Base-by-base conservation (phyloP, 306 rosid genomes). In the Vigna radiata region DNA sequence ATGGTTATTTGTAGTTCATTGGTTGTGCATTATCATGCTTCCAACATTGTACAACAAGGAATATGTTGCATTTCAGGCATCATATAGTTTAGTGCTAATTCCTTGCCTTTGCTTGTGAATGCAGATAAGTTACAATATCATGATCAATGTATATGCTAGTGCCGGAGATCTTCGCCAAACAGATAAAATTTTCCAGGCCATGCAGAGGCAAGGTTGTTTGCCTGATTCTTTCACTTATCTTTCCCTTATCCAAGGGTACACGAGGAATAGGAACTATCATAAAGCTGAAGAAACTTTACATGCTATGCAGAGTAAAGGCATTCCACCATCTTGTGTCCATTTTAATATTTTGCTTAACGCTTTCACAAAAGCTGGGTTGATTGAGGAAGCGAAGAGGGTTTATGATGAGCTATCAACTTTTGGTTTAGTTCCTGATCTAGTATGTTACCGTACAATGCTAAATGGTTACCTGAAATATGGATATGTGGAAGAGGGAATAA, bases 61-160 rank as follows among this genome's bases (percentile, higher is more conserved):
- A 11, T 73, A 17, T 25, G 78, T 67, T 75, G 36, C 64, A 74
- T 55, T 37, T 54, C 37, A 23, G 62, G 19, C 44, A 29, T 16
- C 52, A 19, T 55, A 21, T 16, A 72, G 58, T 65, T 39, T 46
- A 48, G 56, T 75, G 86, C 74, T 81, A 37, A 39, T 68, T 68
- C 43, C 65, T 84, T 60, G 52, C 56, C 47, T 50, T 76, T 68
- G 33, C 46, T 59, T 69, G 65, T 75, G 68, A 89, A 68, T 84
- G 83, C 96, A 94, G 98, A 89, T 91, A 63, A 87, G 98, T 85
- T 94, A 89, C 84, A 88, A 94, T 43, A 91, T 94, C 56, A 91
- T 94, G 97, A 89, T 89, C 79, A 83, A 91, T 70, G 95, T 89
- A 29, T 90, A 89, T 73, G 98, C 95, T 25, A 81, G 76, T 59